Percentiles rank a stretch among this genome's conserved stretches.
phyloP scores from a whole-genome alignment of 2,329 filamentous ascomycete species.

The Aspergillus neotritici region DNA sequence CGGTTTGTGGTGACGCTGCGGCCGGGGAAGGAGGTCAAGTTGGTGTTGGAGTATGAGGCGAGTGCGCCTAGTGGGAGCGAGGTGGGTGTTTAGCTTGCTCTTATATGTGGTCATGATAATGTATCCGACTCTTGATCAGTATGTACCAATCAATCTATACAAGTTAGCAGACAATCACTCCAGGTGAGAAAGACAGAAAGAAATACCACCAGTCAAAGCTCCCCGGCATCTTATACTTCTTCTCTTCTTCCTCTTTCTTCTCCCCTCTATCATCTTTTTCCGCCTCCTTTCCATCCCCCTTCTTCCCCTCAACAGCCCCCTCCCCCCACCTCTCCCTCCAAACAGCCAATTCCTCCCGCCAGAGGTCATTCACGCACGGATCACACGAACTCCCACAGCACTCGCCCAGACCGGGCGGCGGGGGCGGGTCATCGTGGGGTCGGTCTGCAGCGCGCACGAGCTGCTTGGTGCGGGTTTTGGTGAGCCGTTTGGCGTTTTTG shows the following conservation, averaged over 20 bases:
- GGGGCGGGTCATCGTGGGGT: conserved; percentile 27
- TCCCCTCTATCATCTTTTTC: conserved; percentile 8
- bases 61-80: conserved; percentile 43
- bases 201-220: conserved; percentile 17
- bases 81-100: background rate
- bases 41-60: conserved; percentile 59
- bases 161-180: no score
- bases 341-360: conserved; percentile 28
- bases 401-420: conserved; percentile 26
- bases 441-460: conserved; percentile 28
- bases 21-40: conserved; percentile 51
- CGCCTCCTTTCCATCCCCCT: conserved; percentile 1
- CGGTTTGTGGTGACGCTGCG: conserved; percentile 55
- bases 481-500: conserved; percentile 27
- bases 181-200: no score
- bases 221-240: conserved; percentile 16
- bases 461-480: conserved; percentile 29
- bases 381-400: conserved; percentile 36
- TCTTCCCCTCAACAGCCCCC: conserved; percentile 10
- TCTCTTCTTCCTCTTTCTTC: background rate
- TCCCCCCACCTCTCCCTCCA: conserved; percentile 33
- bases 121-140: no score
- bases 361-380: conserved; percentile 33
- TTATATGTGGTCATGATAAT: no score
- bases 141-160: no score